Conservation (phyloP, 179 eudicot species). For the Corrigiola litoralis region DNA sequence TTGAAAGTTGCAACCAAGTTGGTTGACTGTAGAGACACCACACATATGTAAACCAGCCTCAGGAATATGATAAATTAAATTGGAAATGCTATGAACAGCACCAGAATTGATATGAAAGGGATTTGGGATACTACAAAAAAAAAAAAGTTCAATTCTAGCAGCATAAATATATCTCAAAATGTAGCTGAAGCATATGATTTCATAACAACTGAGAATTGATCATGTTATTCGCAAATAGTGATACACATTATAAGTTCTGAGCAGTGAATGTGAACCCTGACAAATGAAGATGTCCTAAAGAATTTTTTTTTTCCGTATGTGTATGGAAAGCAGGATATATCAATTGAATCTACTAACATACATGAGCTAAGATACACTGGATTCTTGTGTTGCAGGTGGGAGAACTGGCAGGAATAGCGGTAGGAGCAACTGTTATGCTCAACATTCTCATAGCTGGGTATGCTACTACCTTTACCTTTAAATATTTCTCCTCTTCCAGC, state of each 20-base stretch:
- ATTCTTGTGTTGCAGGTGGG: conserved; percentile 97
- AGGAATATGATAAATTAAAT: too few species aligned
- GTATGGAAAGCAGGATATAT: neutral
- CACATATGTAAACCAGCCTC: too few species aligned
- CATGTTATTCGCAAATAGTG: conserved; percentile 3
- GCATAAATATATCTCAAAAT: too few species aligned
- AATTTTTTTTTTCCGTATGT: neutral
- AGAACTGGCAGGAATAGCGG: conserved; percentile 92
- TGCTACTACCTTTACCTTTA: conserved; percentile 12
- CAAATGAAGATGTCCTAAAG: neutral
- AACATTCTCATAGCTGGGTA: conserved; percentile 96
- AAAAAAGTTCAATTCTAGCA: too few species aligned
- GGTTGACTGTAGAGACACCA: too few species aligned
- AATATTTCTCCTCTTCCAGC: too few species aligned
- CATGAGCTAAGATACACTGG: conserved; percentile 5
- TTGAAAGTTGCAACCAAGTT: too few species aligned
- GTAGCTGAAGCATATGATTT: too few species aligned
- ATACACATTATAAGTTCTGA: neutral
- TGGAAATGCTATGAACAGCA: too few species aligned
- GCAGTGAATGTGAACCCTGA: neutral
- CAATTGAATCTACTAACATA: conserved; percentile 1
- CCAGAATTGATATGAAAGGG: too few species aligned
- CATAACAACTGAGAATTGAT: neutral
- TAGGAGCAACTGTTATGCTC: conserved; percentile 99
- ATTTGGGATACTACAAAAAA: too few species aligned